These are phyloP conservation scores for Solanum sejunctum DNA, from an alignment of 257 asterid genomes.

Conservation along the genomic window DNA sequence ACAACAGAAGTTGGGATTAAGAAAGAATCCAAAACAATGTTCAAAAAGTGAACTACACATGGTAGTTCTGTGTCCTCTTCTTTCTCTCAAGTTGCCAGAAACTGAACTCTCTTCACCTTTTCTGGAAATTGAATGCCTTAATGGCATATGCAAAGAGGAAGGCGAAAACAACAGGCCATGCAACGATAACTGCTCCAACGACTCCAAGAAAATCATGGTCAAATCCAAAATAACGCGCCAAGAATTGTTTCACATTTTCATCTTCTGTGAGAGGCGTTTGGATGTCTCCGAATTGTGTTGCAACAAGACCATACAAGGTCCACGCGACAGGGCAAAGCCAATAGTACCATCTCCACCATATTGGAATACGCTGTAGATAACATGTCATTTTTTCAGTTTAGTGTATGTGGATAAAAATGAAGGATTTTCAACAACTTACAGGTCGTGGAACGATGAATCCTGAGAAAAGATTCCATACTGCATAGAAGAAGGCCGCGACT, in stretches of 20 bases:
- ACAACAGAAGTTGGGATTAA: not conserved
- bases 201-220: slow-evolving; percentile 39
- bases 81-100: not conserved
- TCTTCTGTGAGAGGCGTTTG: not conserved
- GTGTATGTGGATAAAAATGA: not conserved
- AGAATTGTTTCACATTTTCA: slow-evolving; percentile 24
- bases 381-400: not conserved
- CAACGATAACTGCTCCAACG: slow-evolving; percentile 24
- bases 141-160: slow-evolving; percentile 30
- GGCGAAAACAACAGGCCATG: slow-evolving; percentile 21
- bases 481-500: slow-evolving; percentile 2
- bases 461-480: slow-evolving; percentile 38
- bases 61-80: not conserved
- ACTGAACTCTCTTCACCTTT: slow-evolving; percentile 13
- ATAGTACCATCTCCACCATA: slow-evolving; percentile 57
- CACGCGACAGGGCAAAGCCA: slow-evolving; percentile 38
- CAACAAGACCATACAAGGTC: slow-evolving; percentile 34
- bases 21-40: not conserved
- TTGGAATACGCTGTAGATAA: slow-evolving; percentile 23
- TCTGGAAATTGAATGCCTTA: slow-evolving; percentile 48
- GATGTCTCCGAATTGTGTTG: slow-evolving; percentile 32
- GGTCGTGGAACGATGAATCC: slow-evolving; percentile 35
- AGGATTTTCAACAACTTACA: slow-evolving; percentile 14
- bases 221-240: slow-evolving; percentile 38
- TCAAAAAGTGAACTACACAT: not conserved